Evolutionary conservation across 2,329 filamentous ascomycete species (phyloP).

Genomic region (Mycosphaerella sp.): DNA sequence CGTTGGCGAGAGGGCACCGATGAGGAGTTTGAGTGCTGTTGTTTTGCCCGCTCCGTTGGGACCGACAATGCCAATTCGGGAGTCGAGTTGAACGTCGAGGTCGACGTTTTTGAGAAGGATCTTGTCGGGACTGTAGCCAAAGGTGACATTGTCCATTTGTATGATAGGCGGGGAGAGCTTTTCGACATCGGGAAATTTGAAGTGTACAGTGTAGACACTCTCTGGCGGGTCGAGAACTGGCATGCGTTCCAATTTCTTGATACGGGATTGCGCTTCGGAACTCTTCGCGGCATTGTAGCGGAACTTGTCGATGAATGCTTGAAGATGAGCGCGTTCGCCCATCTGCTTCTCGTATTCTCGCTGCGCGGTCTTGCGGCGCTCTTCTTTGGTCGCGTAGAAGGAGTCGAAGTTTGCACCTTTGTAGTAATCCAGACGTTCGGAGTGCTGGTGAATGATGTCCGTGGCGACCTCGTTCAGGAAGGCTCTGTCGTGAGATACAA

Average conservation of each 20-base stretch:
- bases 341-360: constrained; percentile 99
- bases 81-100: constrained; percentile 94
- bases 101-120: constrained; percentile 80
- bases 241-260: constrained; percentile 99
- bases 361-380: constrained; percentile 92
- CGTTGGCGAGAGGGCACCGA: constrained; percentile 70
- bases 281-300: constrained; percentile 98
- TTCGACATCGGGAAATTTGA: constrained; percentile 95
- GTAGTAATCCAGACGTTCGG: constrained; percentile 96
- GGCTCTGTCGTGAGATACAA: constrained; percentile 97
- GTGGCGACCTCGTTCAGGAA: constrained; percentile 99
- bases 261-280: constrained; percentile 93
- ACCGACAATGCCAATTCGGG: constrained; percentile 96
- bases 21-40: constrained; percentile 95
- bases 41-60: constrained; percentile 99
- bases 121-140: constrained; percentile 78
- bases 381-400: constrained; percentile 96
- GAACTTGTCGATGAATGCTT: constrained; percentile 99
- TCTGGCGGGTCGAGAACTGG: constrained; percentile 85
- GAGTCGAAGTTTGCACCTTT: constrained; percentile 92
- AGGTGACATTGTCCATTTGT: constrained; percentile 88
- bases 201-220: constrained; percentile 90
- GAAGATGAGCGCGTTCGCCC: constrained; percentile 84
- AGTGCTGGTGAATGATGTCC: constrained; percentile 98
- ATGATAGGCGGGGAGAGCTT: constrained; percentile 97